These are phyloP conservation scores for Solanum hybrid DNA, from an alignment of 305 asterid genomes.

Conservation along the genomic window DNA sequence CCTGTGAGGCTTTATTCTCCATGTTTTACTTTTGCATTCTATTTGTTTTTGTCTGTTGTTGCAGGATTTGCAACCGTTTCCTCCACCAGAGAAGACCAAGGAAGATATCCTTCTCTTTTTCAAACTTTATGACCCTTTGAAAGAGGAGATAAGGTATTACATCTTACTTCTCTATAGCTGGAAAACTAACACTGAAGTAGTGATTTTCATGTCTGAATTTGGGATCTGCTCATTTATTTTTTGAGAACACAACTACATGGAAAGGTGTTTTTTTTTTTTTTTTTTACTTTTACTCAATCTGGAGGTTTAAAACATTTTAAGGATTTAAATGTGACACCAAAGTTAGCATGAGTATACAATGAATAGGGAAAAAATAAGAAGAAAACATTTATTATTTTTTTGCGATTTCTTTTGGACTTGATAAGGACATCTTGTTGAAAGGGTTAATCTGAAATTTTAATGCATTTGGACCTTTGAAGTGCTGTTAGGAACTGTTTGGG, in stretches of 20 bases:
- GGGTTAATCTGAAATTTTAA: not conserved
- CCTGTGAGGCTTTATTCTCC: not conserved
- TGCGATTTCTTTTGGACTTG: not conserved
- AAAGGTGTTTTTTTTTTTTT: not conserved
- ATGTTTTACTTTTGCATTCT: not conserved
- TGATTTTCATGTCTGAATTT: slow-evolving; percentile 1
- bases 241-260: not conserved
- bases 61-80: slow-evolving; percentile 15
- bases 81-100: slow-evolving; percentile 19
- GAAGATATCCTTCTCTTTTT: slow-evolving; percentile 21
- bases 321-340: not conserved
- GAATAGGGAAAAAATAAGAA: not conserved
- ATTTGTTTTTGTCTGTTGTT: not conserved
- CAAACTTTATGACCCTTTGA: slow-evolving; percentile 20
- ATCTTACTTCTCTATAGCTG: not conserved
- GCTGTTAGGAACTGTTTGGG: not conserved
- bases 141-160: slow-evolving; percentile 18
- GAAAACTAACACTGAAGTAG: not conserved
- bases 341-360: not conserved
- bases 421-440: not conserved
- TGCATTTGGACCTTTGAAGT: not conserved
- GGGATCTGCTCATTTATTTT: not conserved
- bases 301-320: not conserved
- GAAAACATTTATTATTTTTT: not conserved
- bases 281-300: not conserved